Conservation (phyloP, 192 early-diverging fungal species). For the Backusella circina region DNA sequence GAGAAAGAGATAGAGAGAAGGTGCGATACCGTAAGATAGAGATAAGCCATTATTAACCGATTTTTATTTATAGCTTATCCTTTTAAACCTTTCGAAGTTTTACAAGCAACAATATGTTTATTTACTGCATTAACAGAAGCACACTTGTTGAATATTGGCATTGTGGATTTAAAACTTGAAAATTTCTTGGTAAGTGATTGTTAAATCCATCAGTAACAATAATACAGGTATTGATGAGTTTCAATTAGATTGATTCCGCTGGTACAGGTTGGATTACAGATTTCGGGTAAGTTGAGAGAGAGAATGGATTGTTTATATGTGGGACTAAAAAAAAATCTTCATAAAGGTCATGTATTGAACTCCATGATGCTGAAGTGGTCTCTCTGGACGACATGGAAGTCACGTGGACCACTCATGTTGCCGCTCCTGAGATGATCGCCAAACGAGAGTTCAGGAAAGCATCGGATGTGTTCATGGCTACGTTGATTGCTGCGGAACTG, state of each 20-base stretch:
- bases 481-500: background rate
- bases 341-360: slow-evolving; percentile 14
- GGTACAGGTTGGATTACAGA: slow-evolving; percentile 23
- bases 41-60: background rate
- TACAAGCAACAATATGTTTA: slow-evolving; percentile 10
- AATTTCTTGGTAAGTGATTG: slow-evolving; percentile 18
- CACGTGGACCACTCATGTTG: slow-evolving; percentile 14
- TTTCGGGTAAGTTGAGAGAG: slow-evolving; percentile 19
- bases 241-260: slow-evolving; percentile 13
- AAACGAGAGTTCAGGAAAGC: background rate
- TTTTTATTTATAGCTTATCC: background rate
- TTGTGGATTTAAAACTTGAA: slow-evolving; percentile 24
- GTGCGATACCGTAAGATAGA: too few relatives aligned
- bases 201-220: background rate
- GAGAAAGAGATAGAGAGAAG: background rate
- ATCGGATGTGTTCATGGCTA: slow-evolving; percentile 24
- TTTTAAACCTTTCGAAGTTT: slow-evolving; percentile 5
- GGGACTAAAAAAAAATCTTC: background rate
- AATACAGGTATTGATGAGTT: background rate
- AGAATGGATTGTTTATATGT: background rate
- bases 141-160: slow-evolving; percentile 9
- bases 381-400: background rate
- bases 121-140: slow-evolving; percentile 19
- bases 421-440: slow-evolving; percentile 11
- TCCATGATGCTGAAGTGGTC: background rate